phyloP scores from a whole-genome alignment of 169 alveolate species.

The Theileria parva region DNA sequence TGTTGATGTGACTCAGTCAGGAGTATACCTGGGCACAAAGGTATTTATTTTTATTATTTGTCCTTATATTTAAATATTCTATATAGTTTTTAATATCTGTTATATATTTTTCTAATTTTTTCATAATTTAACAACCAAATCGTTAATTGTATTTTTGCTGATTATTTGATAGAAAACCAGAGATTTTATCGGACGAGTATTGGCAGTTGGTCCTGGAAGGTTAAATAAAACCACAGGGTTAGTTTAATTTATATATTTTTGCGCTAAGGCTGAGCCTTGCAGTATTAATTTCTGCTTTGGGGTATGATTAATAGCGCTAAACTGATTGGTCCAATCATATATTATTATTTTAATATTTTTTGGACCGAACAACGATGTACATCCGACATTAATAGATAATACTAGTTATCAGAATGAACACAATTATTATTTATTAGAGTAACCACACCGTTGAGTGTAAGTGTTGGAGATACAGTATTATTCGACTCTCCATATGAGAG shows the following conservation, averaged over 20 bases:
- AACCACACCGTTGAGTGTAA: slow-evolving; percentile 45
- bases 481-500: slow-evolving; percentile 56
- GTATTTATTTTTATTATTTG: background rate
- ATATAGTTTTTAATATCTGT: no score
- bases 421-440: slow-evolving; percentile 22
- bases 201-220: slow-evolving; percentile 68
- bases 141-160: no score
- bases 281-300: slow-evolving; percentile 62
- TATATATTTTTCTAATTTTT: background rate
- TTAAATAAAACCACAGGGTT: slow-evolving; percentile 49
- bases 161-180: slow-evolving; percentile 29
- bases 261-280: slow-evolving; percentile 78
- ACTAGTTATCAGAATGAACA: background rate
- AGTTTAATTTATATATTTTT: slow-evolving; percentile 12
- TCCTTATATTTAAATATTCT: no score
- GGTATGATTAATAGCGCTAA: slow-evolving; percentile 69
- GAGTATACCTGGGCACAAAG: slow-evolving; percentile 58
- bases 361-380: background rate
- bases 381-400: background rate
- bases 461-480: slow-evolving; percentile 54
- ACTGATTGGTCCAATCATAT: slow-evolving; percentile 13
- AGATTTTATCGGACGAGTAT: slow-evolving; percentile 56
- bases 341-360: background rate
- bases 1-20: slow-evolving; percentile 32
- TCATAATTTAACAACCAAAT: no score